Evolutionary conservation across 164 flowering plant species (phyloP).

Genomic region (Tetracentron sinense): DNA sequence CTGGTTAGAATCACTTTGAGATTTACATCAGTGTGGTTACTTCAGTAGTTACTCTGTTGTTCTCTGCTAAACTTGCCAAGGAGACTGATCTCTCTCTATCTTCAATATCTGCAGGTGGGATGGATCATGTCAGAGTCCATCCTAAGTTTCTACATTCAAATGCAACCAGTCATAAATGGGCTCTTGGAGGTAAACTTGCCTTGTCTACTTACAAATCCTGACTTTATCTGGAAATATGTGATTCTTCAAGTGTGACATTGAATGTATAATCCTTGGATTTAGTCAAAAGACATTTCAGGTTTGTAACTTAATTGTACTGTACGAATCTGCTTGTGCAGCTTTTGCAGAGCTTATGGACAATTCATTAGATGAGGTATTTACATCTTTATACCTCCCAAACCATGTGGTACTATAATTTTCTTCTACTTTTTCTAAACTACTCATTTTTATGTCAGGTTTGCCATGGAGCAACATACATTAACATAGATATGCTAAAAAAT

Average conservation of each 20-base stretch:
- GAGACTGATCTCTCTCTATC: not conserved
- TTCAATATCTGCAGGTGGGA: slow-evolving; percentile 48
- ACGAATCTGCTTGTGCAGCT: slow-evolving; percentile 44
- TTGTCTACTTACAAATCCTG: not conserved
- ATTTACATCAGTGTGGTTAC: not conserved
- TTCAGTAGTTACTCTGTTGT: not conserved
- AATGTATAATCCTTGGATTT: not conserved
- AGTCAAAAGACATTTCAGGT: not conserved
- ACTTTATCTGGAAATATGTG: not conserved
- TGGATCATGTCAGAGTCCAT: slow-evolving; percentile 96
- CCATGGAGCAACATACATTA: slow-evolving; percentile 81
- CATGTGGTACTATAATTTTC: not conserved
- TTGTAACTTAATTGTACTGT: not conserved
- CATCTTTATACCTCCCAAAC: not conserved
- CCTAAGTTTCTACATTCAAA: slow-evolving; percentile 95
- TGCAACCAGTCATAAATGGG: slow-evolving; percentile 99
- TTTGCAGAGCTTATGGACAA: slow-evolving; percentile 97
- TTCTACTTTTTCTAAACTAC: not conserved
- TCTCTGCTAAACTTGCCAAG: not conserved
- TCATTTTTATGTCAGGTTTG: slow-evolving; percentile 35
- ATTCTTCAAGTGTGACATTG: not conserved
- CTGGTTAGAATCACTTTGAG: not conserved
- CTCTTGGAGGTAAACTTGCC: slow-evolving; percentile 76
- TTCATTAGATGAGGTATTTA: slow-evolving; percentile 86
- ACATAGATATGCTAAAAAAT: slow-evolving; percentile 58